Evolutionary conservation across 2,329 filamentous ascomycete genomes (phyloP).

Genomic region (Alternaria burnsii): DNA sequence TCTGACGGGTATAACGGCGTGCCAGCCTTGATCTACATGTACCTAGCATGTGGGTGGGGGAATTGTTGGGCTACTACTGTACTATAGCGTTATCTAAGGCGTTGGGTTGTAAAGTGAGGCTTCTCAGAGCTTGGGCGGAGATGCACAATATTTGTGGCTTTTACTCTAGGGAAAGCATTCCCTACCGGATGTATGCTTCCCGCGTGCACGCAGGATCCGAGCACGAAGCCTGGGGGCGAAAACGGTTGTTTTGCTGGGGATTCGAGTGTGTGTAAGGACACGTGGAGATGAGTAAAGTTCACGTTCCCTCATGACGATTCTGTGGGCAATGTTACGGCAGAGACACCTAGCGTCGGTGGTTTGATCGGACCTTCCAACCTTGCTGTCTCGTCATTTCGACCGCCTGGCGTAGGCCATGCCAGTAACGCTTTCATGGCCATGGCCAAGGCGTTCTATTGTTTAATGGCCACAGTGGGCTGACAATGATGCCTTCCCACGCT

Average conservation of each 20-base stretch:
- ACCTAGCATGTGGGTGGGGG: not conserved
- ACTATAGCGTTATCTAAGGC: not conserved
- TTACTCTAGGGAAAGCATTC: not conserved
- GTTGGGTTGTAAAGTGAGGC: not conserved
- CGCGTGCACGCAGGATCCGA: not conserved
- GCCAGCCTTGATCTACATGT: not conserved
- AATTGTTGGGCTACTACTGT: not conserved
- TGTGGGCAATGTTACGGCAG: not conserved
- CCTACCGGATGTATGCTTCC: not conserved
- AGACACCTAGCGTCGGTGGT: not conserved
- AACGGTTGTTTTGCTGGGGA: not conserved
- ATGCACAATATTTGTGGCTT: not conserved
- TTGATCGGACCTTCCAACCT: not conserved
- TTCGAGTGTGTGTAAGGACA: not conserved
- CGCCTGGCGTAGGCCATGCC: not conserved
- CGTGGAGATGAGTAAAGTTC: slow-evolving; percentile 1
- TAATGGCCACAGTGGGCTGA: slow-evolving; percentile 3
- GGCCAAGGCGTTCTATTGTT: not conserved
- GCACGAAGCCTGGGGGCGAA: not conserved
- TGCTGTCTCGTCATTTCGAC: not conserved
- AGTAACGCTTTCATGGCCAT: not conserved
- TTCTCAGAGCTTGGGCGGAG: not conserved
- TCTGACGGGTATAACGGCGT: not conserved
- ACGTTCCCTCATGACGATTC: not conserved
- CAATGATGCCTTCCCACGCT: not conserved